phyloP scores from a whole-genome alignment of 2,329 filamentous ascomycete genomes.

The Rhinocladiella similis region DNA sequence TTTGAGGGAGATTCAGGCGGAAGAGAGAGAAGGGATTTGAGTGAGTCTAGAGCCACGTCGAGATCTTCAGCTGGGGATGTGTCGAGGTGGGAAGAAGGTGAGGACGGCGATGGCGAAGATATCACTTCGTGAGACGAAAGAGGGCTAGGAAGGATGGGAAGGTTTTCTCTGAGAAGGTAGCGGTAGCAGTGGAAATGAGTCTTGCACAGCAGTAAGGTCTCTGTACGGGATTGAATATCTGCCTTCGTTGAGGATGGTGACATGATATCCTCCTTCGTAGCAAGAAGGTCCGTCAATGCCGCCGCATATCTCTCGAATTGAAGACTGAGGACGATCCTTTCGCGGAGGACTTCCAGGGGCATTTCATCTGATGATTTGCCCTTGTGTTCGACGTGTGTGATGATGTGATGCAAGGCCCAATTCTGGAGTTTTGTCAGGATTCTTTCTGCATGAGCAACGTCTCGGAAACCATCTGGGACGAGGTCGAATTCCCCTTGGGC shows the following conservation, averaged over 20 bases:
- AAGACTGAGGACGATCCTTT: not conserved
- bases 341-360: slow-evolving; percentile 7
- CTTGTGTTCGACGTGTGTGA: slow-evolving; percentile 15
- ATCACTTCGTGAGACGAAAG: not conserved
- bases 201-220: not conserved
- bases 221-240: not conserved
- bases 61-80: no score
- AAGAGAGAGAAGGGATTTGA: no score
- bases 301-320: slow-evolving; percentile 1
- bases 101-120: not conserved
- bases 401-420: slow-evolving; percentile 27
- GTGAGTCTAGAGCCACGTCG: no score
- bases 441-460: slow-evolving; percentile 17
- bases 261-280: not conserved
- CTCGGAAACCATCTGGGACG: slow-evolving; percentile 4
- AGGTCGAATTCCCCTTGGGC: not conserved
- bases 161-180: not conserved
- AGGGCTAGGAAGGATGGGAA: not conserved
- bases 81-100: not conserved
- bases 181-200: not conserved
- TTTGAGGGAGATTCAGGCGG: not conserved
- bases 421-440: slow-evolving; percentile 29
- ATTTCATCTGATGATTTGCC: slow-evolving; percentile 3
- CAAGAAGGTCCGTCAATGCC: not conserved
- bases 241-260: not conserved